Base-by-base conservation (phyloP, 805 yeast species). In the Saccharomycodes ludwigii region DNA sequence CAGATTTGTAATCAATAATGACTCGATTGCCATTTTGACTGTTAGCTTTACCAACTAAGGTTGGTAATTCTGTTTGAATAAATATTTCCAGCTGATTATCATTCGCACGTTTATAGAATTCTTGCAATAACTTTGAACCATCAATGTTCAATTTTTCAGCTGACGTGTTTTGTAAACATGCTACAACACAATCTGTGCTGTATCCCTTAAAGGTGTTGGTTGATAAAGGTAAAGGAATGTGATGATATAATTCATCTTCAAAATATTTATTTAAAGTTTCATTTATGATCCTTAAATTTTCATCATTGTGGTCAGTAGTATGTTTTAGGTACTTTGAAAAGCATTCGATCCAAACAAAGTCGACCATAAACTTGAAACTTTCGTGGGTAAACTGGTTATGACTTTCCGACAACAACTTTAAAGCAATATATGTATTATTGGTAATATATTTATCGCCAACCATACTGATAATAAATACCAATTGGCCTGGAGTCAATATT, bases 341-440 rank as follows among this genome's bases (percentile, higher is more conserved):
- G n/a, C n/a, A 59, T 39, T 85, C 59, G 40, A 69, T 62, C 84
- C 86, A 79, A 0, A 76, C 52, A 6, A 61, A 40, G 6, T 54
- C 51, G 27, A 55, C 60, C 28, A 47, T 31, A 19, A 44, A 40
- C 18, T 53, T 54, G 16, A 55, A 48, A 3, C 36, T 40, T 36
- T 60, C 65, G 31, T 56, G 55, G 10, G 41, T 33, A 11, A 44
- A 36, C 6, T 46, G 35, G 7, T 43, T 43, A 17, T 43, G 41
- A 6, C 49, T 47, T 29, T 66, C 48, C 6, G 71, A 63, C 1
- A 76, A 48, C 5, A 76, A 49, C 38, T 65, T 66, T 33, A 78
- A 56, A 0, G 83, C 76, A 39, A 43, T 4, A 61, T 61, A 30
- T 63, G 59, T 5, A 71, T 40, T 34, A 68, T 46, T 3, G 74